phyloP scores from a whole-genome alignment of 225 moss, liverwort and hornwort species.

The Rhytidiadelphus loreus region DNA sequence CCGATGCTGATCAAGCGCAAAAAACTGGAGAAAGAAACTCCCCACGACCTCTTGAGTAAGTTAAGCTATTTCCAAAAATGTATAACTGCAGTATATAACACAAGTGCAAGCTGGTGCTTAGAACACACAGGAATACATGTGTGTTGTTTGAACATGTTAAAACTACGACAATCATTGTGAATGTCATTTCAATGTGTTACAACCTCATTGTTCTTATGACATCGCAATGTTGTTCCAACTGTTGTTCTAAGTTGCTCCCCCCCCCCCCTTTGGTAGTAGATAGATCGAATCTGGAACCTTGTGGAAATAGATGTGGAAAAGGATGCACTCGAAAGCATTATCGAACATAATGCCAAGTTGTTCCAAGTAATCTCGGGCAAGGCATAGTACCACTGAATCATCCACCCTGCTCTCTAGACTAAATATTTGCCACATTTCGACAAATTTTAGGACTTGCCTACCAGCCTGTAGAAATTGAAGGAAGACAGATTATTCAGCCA shows the following conservation, averaged over 20 bases:
- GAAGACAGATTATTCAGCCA: too few relatives aligned
- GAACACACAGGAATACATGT: not conserved
- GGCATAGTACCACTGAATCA: too few relatives aligned
- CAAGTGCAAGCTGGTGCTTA: not conserved
- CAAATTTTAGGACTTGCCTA: not conserved
- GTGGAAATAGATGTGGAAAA: not conserved
- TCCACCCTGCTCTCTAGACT: not conserved
- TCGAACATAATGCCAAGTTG: not conserved
- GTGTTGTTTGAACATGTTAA: not conserved
- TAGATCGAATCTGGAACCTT: not conserved
- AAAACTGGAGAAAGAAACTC: slow-evolving; percentile 56
- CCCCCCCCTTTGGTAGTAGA: too few relatives aligned
- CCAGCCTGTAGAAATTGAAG: not conserved
- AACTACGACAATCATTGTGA: not conserved
- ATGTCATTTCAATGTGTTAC: not conserved
- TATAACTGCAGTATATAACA: not conserved
- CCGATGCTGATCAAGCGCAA: slow-evolving; percentile 68
- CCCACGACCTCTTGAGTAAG: slow-evolving; percentile 73
- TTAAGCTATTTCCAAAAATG: not conserved
- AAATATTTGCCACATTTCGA: not conserved
- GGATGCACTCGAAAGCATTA: not conserved
- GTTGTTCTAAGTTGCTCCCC: not conserved
- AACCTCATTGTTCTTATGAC: not conserved
- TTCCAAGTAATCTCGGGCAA: too few relatives aligned
- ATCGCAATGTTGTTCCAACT: not conserved